Evolutionary conservation across 2,329 filamentous ascomycete genomes (phyloP), one percentile per base, ranked within the genome.

Genomic region (Trichoderma pleuroti): DNA sequence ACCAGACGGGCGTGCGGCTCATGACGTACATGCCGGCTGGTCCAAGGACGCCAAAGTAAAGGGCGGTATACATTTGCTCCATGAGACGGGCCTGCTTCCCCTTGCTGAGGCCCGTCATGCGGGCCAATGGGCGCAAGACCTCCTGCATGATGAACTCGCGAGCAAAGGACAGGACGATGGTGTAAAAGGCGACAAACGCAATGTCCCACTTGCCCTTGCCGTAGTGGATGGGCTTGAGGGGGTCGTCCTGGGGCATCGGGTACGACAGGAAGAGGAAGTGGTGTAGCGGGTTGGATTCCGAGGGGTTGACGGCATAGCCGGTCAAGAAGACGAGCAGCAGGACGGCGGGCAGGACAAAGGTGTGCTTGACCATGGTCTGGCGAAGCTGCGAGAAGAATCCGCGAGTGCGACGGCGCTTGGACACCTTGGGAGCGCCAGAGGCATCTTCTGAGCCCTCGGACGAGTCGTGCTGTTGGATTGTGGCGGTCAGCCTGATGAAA

Each of bases 121-220:
- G 85, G 7, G 93, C 93, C 72, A 94, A 84, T 0, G 94, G 94
- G 14, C 91, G 89, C 71, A 98, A 88, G 64, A 97, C 77, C 76
- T 93, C 91, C 82, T 97, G 94, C 94, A 97, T 98, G 82, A 97
- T 87, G 81, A 97, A 97, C 81, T 98, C 94, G 78, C 94, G 93
- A 12, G 93, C 97, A 80, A 98, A 98, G 72, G 92, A 94, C 72
- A 98, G 87, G 26, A 98, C 91, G 70, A 98, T 84, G 52, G 89
- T 95, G 83, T 98, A 98, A 83, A 98, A 98, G 71, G 85, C 84
- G 68, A 98, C 93, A 76, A 98, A 95, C 56, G 92, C 92, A 68
- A 97, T 85, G 79, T 98, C 94, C 84, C 91, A 92, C 52, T 82
- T 85, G n/a, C 94, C 94, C 81, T 98, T 98, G 80, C 91, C 94